Evolutionary conservation across 2,329 filamentous ascomycete species (phyloP), one percentile per base, ranked within the genome.

Genomic region (Colletotrichum tofieldiae): DNA sequence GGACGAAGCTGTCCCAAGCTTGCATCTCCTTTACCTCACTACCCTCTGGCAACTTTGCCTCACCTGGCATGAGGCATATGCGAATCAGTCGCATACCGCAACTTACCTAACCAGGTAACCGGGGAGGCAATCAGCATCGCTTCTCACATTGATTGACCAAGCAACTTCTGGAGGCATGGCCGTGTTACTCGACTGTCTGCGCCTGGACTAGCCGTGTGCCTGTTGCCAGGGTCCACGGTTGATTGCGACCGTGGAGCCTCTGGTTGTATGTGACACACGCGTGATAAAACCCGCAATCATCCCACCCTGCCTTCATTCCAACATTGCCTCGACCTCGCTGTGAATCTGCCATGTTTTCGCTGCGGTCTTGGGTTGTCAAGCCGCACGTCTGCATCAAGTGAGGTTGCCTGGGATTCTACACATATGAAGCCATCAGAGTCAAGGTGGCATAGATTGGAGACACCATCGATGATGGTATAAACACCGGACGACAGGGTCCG

Each of bases 351-450:
- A 37, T 39, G 55, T 45, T 47, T 54, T 39, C 63, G 43, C 64
- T 47, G 41, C 52, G 20, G 23, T 63, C 41, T 41, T 41, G 26
- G 39, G 5, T 32, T 41, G 58, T 26, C 51, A 60, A 41, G 59
- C 59, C 54, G 59, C 43, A 59, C n/a, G n/a, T 49, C 58, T 59
- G 45, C 52, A 52, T 59, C 59, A 54, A 41, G 51, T 60, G 32
- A 60, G 39, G 64, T 60, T 68, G 41, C 7, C 37, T 59, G 39
- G 35, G 52, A 69, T 69, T 72, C 65, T 59, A 32, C 54, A 43
- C 29, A 32, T 55, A 49, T 67, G 39, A 3, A 41, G 47, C 60
- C 65, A 37, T 35, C 49, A 55, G 23, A 52, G 39, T 35, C 35
- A 63, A 51, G 23, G 35, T 37, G 43, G 51, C 26, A 47, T 63